phyloP scores from a whole-genome alignment of 176 grass and related monocot genomes.

The Lolium rigidum region DNA sequence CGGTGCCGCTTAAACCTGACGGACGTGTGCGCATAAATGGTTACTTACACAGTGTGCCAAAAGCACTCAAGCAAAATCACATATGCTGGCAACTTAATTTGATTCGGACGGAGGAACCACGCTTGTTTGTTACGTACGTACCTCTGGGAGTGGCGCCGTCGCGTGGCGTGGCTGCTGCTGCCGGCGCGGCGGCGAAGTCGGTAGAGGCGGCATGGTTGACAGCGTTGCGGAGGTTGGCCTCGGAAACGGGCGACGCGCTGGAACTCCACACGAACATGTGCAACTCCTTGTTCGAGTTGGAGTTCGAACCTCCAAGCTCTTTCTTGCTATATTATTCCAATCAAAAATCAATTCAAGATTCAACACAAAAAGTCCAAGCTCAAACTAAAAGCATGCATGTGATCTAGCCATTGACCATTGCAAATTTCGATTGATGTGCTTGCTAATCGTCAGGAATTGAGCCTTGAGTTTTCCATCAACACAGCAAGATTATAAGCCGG shows the following conservation, averaged over 20 bases:
- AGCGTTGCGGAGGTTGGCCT: conserved; percentile 91
- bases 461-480: not conserved
- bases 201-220: conserved; percentile 89
- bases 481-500: too few species aligned
- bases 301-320: conserved; percentile 67
- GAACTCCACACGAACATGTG: conserved; percentile 99
- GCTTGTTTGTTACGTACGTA: conserved; percentile 44
- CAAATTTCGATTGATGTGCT: not conserved
- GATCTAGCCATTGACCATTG: not conserved
- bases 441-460: not conserved
- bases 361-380: not conserved
- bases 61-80: too few species aligned
- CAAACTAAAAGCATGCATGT: not conserved
- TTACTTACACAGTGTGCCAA: not conserved
- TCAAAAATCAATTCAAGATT: not conserved
- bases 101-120: not conserved
- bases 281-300: conserved; percentile 87
- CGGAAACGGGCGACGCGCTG: conserved; percentile 90
- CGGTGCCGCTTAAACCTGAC: conserved; percentile 56
- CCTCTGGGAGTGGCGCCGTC: conserved; percentile 77
- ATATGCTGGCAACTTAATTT: not conserved
- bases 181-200: conserved; percentile 56
- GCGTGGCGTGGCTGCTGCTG: not conserved
- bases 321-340: conserved; percentile 60
- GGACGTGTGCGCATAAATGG: not conserved